phyloP scores from a whole-genome alignment of 768 basidiomycete genomes.

The Mycena rosella region DNA sequence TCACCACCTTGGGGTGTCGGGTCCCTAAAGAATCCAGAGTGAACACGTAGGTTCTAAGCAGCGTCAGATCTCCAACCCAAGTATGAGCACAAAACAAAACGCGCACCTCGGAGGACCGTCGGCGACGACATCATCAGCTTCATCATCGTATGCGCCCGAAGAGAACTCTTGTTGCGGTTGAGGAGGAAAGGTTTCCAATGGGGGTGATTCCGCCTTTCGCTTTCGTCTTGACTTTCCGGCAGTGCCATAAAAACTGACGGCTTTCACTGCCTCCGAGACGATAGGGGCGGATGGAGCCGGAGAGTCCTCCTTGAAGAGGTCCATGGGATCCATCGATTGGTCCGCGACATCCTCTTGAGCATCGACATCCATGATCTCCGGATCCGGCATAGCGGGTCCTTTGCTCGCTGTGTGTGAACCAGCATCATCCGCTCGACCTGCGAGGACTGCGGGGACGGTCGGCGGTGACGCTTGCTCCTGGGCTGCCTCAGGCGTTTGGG shows the following conservation, averaged over 20 bases:
- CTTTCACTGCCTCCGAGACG: background rate
- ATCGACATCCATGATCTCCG: slow-evolving; percentile 20
- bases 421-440: background rate
- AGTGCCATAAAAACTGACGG: slow-evolving; percentile 20
- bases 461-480: background rate
- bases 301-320: slow-evolving; percentile 7
- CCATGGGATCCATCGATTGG: slow-evolving; percentile 23
- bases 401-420: slow-evolving; percentile 25
- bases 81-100: background rate
- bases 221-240: slow-evolving; percentile 29
- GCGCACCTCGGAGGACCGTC: slow-evolving; percentile 38
- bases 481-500: slow-evolving; percentile 5
- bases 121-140: slow-evolving; percentile 45
- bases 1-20: slow-evolving; percentile 75
- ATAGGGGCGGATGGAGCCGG: slow-evolving; percentile 5
- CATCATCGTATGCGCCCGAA: slow-evolving; percentile 19
- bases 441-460: background rate
- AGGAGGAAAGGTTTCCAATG: slow-evolving; percentile 12
- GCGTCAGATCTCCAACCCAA: background rate
- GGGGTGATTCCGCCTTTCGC: slow-evolving; percentile 26
- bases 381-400: background rate
- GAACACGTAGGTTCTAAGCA: slow-evolving; percentile 79
- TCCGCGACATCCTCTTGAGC: slow-evolving; percentile 10
- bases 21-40: slow-evolving; percentile 91
- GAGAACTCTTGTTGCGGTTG: slow-evolving; percentile 23